Evolutionary conservation across 108 stramenopile species (phyloP), one percentile per base, ranked within the genome.

Genomic region (Fragilaria radians): DNA sequence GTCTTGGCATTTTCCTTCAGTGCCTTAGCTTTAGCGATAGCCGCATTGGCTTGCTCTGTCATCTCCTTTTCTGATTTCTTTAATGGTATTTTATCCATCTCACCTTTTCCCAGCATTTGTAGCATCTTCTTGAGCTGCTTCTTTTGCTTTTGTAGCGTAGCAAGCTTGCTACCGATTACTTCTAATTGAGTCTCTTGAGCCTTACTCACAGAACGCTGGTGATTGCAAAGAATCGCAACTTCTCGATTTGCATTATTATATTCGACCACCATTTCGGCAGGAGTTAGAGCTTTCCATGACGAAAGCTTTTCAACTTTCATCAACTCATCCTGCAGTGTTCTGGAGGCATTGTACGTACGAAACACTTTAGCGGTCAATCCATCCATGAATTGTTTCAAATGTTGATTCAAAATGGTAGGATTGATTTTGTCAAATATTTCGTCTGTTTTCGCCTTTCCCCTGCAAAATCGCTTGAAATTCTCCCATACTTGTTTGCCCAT

Each of bases 341-440:
- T 87, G 28, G 94, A 95, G 2, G 99, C 99, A 75, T 99, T 99
- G 89, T 96, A 98, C 33, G 99, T 99, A 93, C 99, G 96, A 72
- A 99, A 99, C 0, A 99, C 99, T 66, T 99, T 99, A 56, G 99
- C 99, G n/a, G 95, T 85, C 5, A 99, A 78, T 0, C 99, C 99
- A 18, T 95, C 94, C 99, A 99, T 99, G 56, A 97, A 88, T 5
- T 74, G 71, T 61, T 96, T 94, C 57, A 98, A 78, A 61, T 98
- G 95, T 24, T 73, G 71, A 80, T 98, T 98, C 54, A 98, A 77
- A 59, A 83, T 66, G 17, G 86, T 79, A 1, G 96, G 96, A 45
- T 88, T 93, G 62, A 99, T 89, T 52, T 74, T 64, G 59, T 97
- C 96, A 72, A 99, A 99, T 0, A 99, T 92, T 61, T 99, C 93